Evolutionary conservation across 176 grass and related monocot genomes (phyloP), one percentile per base, ranked within the genome.

Genomic region (Ampelocalamus luodianensis): DNA sequence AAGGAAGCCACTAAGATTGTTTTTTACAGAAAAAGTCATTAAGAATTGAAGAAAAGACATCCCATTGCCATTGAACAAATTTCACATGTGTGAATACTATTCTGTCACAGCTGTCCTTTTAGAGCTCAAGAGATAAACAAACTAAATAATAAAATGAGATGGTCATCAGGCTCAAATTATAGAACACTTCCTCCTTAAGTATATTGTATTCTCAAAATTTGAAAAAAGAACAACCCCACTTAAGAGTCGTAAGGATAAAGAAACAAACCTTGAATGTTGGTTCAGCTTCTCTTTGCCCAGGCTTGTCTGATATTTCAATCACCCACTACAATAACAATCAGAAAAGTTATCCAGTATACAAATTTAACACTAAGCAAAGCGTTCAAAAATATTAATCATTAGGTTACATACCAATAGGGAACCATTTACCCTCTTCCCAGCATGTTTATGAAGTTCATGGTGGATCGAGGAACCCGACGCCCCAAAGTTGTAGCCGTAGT

Each of bases 251-350:
- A 54, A 81, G n/a, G 10, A 81, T 64, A 81, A 69, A 64, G 11
- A 71, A 26, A 39, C 27, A 87, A 85, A 93, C 93, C 87, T 98
- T 98, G 80, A 98, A 98, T 92, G 96, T 73, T 68, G 93, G 91
- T 83, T 98, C 96, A 77, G 86, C 81, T 88, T 98, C 96, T 83
- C 77, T 90, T 77, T 89, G 12, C 59, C 96, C 86, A 32, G 96
- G 93, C 85, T 90, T 98, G 83, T 98, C 93, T 56, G 96, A 98
- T 82, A 98, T 90, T 94, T 98, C 96, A 87, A 98, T 87, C 43
- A 90, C 96, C 96, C 85, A 95, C 96, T 98, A 44, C 43, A 91
- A 72, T 38, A 71, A 87, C 36, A 89, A 45, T 68, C 51, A 39
- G 50, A 77, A 81, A 42, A 83, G 3, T 68, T 85, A 73, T 56